These are phyloP conservation scores for Xerocomellus intermedius DNA, from an alignment of 768 basidiomycete species.

Conservation along the genomic window DNA sequence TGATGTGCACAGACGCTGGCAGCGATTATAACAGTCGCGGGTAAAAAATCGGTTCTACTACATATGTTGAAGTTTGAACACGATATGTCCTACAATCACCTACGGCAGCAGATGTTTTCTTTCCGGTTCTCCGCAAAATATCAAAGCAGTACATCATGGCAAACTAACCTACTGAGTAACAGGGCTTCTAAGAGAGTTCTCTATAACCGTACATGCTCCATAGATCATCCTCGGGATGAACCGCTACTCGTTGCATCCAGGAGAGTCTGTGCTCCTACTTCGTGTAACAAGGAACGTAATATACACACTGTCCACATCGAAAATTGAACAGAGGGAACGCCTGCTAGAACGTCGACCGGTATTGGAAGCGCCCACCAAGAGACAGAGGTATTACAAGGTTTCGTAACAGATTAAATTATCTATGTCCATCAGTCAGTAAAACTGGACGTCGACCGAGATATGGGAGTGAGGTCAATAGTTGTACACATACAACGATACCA, in stretches of 20 bases:
- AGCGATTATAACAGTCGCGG: not conserved
- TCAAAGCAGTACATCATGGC: not conserved
- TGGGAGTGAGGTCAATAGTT: not conserved
- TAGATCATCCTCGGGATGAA: not conserved
- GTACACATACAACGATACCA: not conserved
- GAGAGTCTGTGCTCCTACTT: not conserved
- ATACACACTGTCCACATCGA: not conserved
- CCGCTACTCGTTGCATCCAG: not conserved
- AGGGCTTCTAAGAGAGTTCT: not conserved
- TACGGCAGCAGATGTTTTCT: no score
- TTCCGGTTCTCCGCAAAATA: no score
- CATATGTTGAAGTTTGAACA: no score
- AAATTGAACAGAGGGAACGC: not conserved
- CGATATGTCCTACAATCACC: no score
- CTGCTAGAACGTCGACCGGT: not conserved
- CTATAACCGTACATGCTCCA: not conserved
- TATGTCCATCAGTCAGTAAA: constrained; percentile 19
- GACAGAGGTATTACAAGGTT: constrained; percentile 4
- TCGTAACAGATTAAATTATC: constrained; percentile 1
- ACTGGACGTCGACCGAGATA: constrained; percentile 7
- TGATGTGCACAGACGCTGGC: not conserved
- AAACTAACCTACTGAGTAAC: not conserved
- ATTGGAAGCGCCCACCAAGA: not conserved
- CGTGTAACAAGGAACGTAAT: not conserved
- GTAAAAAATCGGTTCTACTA: no score